phyloP scores from a whole-genome alignment of 108 stramenopile genomes.

The Mayamaea pseudoterrestris region DNA sequence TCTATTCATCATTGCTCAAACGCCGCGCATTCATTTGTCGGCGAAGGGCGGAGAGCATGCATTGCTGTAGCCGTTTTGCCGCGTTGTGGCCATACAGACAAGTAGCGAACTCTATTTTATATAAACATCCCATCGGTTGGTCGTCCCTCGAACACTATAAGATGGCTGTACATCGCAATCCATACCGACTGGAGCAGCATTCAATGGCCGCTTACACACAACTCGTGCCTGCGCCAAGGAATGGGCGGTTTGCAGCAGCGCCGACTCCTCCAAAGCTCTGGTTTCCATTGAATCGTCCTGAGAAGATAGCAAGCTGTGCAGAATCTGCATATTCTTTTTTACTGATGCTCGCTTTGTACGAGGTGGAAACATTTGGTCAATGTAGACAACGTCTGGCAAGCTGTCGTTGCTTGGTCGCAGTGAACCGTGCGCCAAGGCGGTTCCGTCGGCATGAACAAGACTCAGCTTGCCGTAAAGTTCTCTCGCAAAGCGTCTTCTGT shows the following conservation, averaged over 20 bases:
- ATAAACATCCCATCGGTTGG: conserved; percentile 80
- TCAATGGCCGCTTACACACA: conserved; percentile 70
- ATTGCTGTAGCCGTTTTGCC: too few relatives aligned
- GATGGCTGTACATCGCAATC: not conserved
- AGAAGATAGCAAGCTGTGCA: conserved; percentile 56
- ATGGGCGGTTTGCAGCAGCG: conserved; percentile 33
- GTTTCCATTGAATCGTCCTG: conserved; percentile 8
- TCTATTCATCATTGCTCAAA: too few relatives aligned
- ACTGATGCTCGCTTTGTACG: conserved; percentile 58
- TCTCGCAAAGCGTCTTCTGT: not conserved
- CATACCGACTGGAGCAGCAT: conserved; percentile 46
- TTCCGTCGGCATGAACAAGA: conserved; percentile 27
- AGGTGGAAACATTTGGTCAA: conserved; percentile 86
- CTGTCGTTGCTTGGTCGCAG: not conserved
- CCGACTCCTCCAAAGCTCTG: conserved; percentile 24
- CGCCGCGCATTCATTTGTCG: too few relatives aligned
- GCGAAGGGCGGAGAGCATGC: too few relatives aligned
- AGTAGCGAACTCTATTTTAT: too few relatives aligned
- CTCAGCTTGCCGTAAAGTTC: conserved; percentile 6
- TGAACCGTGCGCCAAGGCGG: not conserved
- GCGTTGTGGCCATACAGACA: too few relatives aligned
- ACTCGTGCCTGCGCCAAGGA: conserved; percentile 32
- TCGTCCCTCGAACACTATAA: conserved; percentile 30
- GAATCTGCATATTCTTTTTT: conserved; percentile 74
- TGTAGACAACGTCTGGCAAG: conserved; percentile 53